Evolutionary conservation across 257 asterid genomes (phyloP).

Genomic region (Solanum pennellii): DNA sequence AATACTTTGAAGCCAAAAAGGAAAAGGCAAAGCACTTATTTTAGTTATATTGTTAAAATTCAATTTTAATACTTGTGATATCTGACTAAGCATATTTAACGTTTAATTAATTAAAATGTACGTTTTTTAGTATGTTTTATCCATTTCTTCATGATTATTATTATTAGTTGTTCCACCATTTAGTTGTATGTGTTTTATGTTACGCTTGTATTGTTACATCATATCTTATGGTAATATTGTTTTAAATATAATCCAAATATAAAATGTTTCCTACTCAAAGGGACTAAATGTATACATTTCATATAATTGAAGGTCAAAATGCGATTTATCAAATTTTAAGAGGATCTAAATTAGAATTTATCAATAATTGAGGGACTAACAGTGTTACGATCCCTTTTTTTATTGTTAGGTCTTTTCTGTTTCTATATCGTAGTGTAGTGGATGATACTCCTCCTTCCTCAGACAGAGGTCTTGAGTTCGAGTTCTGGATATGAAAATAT

Average conservation of each 20-base stretch:
- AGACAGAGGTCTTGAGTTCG: fast-evolving
- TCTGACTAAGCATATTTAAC: neutral
- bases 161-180: neutral
- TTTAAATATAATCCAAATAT: neutral
- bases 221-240: neutral
- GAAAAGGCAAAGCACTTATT: neutral
- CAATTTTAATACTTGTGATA: neutral
- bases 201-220: neutral
- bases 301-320: neutral
- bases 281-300: neutral
- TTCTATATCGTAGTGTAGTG: neutral
- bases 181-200: neutral
- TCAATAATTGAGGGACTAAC: neutral
- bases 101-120: neutral
- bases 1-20: neutral
- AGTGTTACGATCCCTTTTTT: neutral
- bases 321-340: neutral
- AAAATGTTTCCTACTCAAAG: neutral
- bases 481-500: fast-evolving
- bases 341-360: neutral
- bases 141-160: neutral
- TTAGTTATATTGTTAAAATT: neutral
- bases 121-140: neutral
- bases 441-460: fast-evolving
- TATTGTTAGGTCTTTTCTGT: neutral